Base-by-base conservation (phyloP, 75 land plant species). In the Cryptomeria japonica region DNA sequence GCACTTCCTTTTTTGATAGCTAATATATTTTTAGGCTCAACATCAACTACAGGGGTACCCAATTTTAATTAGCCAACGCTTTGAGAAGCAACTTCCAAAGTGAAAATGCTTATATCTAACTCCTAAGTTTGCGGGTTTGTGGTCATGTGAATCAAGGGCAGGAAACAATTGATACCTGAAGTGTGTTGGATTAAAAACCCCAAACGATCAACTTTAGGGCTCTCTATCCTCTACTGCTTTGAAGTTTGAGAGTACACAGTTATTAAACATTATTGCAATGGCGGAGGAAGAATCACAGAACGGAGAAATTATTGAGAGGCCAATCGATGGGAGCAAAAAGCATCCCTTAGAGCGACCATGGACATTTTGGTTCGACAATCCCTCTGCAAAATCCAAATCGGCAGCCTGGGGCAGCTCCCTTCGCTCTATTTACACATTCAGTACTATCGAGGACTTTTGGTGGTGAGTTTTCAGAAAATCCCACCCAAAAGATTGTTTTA, bases 361-460 rank as follows among this genome's bases (percentile, higher is more conserved):
- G 95, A 93, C 95, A 14, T 92, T 94, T 89, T 95, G 93, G 96
- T 95, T 94, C 88, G 94, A 94, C 73, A 94, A 90, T 42, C 96
- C 95, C 15, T 47, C 89, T 6, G 95, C 91, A 28, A 96, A 95
- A 51, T 84, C 87, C 14, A 94, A 93, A 84, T 94, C 94, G 88
- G 90, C 86, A 34, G 82, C 90, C 0, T 96, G 98, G 98, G 98
- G 98, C 3, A 94, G 94, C 91, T 88, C 96, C 19, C 91, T 96
- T 70, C 92, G 94, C 13, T 85, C 96, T 47, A 87, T 96, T 61
- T 88, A 95, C 88, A 96, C 96, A 28, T 92, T 96, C 89, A 84
- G 89, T 68, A 92, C 95, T 13, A 93, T 96, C 77, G 94, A 96
- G 79, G 95, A 96, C 36, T 96, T 95, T 89, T 95, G 96, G 98